These are phyloP conservation scores for Rhizophlyctis rosea DNA, from an alignment of 192 early-diverging fungal species.

Conservation along the genomic window DNA sequence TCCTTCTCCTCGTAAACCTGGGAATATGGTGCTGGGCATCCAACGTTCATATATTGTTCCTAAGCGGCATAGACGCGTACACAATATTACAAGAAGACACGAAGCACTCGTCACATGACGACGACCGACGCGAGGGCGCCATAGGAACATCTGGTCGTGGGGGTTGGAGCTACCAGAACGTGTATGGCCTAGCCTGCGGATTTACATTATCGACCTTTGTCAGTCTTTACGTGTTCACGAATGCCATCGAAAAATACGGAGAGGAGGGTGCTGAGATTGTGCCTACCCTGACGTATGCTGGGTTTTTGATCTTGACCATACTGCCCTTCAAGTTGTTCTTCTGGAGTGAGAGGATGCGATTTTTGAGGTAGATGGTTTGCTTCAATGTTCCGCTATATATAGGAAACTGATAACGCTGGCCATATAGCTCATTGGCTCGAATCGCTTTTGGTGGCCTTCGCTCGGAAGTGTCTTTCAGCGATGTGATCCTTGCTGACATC, in stretches of 20 bases:
- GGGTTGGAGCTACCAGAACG: conserved; percentile 3
- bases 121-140: not conserved
- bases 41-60: conserved; percentile 42
- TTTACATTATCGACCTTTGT: conserved; percentile 23
- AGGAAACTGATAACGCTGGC: not conserved
- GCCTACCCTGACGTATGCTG: conserved; percentile 32
- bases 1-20: conserved; percentile 41
- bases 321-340: conserved; percentile 24
- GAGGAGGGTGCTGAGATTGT: conserved; percentile 38
- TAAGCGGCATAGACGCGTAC: conserved; percentile 32
- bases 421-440: conserved; percentile 30
- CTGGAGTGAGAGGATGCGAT: conserved; percentile 34
- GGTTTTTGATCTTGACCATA: conserved; percentile 18
- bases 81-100: conserved; percentile 21
- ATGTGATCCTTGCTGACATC: conserved; percentile 92
- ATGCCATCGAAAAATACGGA: conserved; percentile 19
- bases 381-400: too few species aligned
- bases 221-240: conserved; percentile 23
- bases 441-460: conserved; percentile 35
- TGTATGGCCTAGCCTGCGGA: conserved; percentile 35
- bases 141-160: not conserved
- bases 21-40: conserved; percentile 49
- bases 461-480: conserved; percentile 49
- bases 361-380: conserved; percentile 27
- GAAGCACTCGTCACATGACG: not conserved